phyloP scores from a whole-genome alignment of 2,329 filamentous ascomycete genomes.

The Podosphaera xanthii region DNA sequence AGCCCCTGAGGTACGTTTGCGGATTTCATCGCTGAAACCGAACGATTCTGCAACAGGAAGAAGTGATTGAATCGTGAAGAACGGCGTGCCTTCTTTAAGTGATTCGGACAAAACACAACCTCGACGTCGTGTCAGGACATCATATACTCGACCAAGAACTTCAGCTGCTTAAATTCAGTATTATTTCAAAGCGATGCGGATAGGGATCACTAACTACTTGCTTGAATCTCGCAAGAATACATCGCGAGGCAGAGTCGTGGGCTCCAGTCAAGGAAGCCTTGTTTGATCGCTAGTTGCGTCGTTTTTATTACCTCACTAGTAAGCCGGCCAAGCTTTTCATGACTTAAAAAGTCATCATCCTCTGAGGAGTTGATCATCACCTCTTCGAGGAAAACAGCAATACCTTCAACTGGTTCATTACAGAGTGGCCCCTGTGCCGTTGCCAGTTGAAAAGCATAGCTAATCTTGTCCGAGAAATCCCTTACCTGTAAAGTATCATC shows the following conservation, averaged over 20 bases:
- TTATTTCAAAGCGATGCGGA: slow-evolving; percentile 17
- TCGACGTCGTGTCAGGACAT: slow-evolving; percentile 83
- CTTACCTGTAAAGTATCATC: slow-evolving; percentile 31
- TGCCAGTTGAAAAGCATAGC: slow-evolving; percentile 83
- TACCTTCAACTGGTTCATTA: slow-evolving; percentile 76
- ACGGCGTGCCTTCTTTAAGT: slow-evolving; percentile 86
- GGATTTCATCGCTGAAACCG: slow-evolving; percentile 88
- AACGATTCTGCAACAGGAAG: slow-evolving; percentile 89
- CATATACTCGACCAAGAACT: slow-evolving; percentile 85
- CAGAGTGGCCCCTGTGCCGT: slow-evolving; percentile 78
- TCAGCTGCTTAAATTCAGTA: slow-evolving; percentile 26
- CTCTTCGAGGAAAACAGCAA: slow-evolving; percentile 77
- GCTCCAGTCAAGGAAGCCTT: slow-evolving; percentile 86
- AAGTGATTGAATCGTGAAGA: slow-evolving; percentile 77
- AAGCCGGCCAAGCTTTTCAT: slow-evolving; percentile 51
- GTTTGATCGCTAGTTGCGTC: slow-evolving; percentile 59
- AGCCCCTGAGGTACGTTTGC: slow-evolving; percentile 75
- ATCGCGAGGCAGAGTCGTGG: slow-evolving; percentile 88
- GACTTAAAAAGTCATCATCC: slow-evolving; percentile 29
- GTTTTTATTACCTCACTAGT: slow-evolving; percentile 88
- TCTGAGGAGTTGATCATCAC: slow-evolving; percentile 35
- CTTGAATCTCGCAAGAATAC: slow-evolving; percentile 96
- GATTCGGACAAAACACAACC: slow-evolving; percentile 75
- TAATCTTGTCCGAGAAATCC: slow-evolving; percentile 73
- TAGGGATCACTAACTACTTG: slow-evolving; percentile 40